phyloP scores from a whole-genome alignment of 164 flowering plant species.

The Stephania cephalantha region DNA sequence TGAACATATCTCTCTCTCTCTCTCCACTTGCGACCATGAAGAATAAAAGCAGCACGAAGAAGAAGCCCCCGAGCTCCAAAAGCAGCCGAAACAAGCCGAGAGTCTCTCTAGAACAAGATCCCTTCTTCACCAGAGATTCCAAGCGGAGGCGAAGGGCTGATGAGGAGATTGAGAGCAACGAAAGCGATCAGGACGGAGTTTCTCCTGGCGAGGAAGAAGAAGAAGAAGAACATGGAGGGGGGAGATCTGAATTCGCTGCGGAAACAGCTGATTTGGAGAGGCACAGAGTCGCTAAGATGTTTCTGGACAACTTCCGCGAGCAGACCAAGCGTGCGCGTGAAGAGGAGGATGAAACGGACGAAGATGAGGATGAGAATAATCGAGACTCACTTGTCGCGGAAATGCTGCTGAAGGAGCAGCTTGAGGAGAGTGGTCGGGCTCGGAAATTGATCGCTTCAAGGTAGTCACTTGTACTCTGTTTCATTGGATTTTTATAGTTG shows the following conservation, averaged over 20 bases:
- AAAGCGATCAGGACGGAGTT: slow-evolving; percentile 20
- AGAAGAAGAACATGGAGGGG: slow-evolving; percentile 21
- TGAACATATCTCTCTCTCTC: not conserved
- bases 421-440: slow-evolving; percentile 70
- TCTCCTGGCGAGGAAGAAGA: slow-evolving; percentile 14
- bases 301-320: slow-evolving; percentile 26
- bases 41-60: slow-evolving; percentile 19
- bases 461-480: slow-evolving; percentile 19
- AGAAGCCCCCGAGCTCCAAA: slow-evolving; percentile 17
- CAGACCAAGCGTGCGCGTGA: slow-evolving; percentile 16
- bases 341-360: slow-evolving; percentile 28
- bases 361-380: slow-evolving; percentile 32
- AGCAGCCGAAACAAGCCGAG: slow-evolving; percentile 20
- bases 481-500: too few relatives aligned
- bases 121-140: slow-evolving; percentile 34
- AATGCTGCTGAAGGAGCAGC: slow-evolving; percentile 64
- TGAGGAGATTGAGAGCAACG: slow-evolving; percentile 32
- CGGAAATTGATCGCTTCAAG: slow-evolving; percentile 66
- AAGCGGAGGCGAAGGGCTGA: slow-evolving; percentile 25
- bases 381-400: slow-evolving; percentile 50
- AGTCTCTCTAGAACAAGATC: slow-evolving; percentile 26
- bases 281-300: slow-evolving; percentile 38
- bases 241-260: slow-evolving; percentile 19
- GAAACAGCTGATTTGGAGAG: slow-evolving; percentile 61
- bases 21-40: slow-evolving; percentile 9